Evolutionary conservation across 257 asterid species (phyloP).

Genomic region (Plantago major): DNA sequence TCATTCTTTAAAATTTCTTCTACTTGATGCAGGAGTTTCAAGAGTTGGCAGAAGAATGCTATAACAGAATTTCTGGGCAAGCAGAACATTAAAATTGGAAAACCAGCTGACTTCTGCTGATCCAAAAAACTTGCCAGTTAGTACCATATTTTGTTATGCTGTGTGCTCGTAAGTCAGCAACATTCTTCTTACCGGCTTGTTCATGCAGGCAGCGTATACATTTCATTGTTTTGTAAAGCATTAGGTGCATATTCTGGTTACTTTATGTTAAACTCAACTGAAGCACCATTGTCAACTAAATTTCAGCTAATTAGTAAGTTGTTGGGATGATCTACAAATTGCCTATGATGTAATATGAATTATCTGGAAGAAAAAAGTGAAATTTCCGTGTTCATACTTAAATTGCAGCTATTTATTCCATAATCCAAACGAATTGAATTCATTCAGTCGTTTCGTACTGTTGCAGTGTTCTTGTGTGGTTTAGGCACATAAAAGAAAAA

Average conservation of each 20-base stretch:
- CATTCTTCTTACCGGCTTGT: background rate
- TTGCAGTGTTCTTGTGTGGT: too few relatives aligned
- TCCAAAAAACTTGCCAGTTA: background rate
- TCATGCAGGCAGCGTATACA: background rate
- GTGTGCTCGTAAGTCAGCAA: background rate
- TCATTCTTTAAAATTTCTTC: too few relatives aligned
- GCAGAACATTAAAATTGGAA: slow-evolving; percentile 66
- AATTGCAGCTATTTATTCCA: too few relatives aligned
- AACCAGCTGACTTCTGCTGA: slow-evolving; percentile 75
- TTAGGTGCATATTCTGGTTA: background rate
- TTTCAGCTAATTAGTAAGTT: too few relatives aligned
- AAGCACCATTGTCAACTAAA: too few relatives aligned
- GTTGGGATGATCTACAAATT: too few relatives aligned
- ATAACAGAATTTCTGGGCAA: slow-evolving; percentile 47
- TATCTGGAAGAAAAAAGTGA: too few relatives aligned
- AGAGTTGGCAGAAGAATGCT: slow-evolving; percentile 93
- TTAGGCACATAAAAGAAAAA: too few relatives aligned
- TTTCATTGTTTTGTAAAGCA: slow-evolving; percentile 5
- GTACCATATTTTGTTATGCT: background rate
- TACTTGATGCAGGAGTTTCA: slow-evolving; percentile 73
- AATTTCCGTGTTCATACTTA: too few relatives aligned
- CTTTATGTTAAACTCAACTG: background rate
- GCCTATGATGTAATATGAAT: too few relatives aligned
- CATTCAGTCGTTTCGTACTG: too few relatives aligned
- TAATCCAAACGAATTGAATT: too few relatives aligned